A percentile compares a stretch with the other conserved stretches of the same genome.
phyloP scores from a whole-genome alignment of 148 eudicot species.

The Dianthus caryophyllus region DNA sequence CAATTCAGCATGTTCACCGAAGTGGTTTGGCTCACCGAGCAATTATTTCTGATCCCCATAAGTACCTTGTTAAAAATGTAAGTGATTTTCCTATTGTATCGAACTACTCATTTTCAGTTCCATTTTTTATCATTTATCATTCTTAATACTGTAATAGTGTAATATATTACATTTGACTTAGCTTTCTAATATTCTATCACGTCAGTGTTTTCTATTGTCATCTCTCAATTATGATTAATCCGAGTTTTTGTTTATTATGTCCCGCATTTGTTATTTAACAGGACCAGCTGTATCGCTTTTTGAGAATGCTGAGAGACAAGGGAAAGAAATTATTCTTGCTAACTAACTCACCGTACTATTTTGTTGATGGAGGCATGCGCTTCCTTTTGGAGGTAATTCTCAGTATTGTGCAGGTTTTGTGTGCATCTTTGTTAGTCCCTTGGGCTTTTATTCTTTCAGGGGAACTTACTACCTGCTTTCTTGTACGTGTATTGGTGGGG shows the following conservation, averaged over 20 bases:
- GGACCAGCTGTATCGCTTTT: conserved; percentile 67
- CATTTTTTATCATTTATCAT: too few species aligned
- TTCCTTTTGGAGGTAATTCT: conserved; percentile 80
- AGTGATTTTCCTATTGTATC: conserved; percentile 23
- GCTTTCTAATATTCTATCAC: neutral
- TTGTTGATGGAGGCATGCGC: conserved; percentile 99
- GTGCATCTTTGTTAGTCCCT: conserved; percentile 1
- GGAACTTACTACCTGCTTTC: neutral
- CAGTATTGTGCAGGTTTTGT: neutral
- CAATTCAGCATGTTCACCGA: conserved; percentile 89
- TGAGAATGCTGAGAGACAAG: conserved; percentile 76
- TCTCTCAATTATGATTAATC: neutral
- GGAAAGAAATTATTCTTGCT: conserved; percentile 95
- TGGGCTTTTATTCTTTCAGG: neutral
- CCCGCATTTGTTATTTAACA: conserved; percentile 28
- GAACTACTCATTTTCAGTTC: neutral
- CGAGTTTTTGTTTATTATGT: conserved; percentile 4
- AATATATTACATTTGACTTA: too few species aligned
- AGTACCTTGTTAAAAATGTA: conserved; percentile 96
- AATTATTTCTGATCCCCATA: conserved; percentile 77
- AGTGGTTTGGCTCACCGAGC: conserved; percentile 89
- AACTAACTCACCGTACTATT: conserved; percentile 94
- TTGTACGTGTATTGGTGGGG: too few species aligned
- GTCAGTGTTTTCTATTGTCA: neutral
- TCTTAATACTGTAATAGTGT: too few species aligned